A percentile compares a stretch with the other conserved stretches of the same genome.
These are phyloP conservation scores for Candida multigemmis DNA, from an alignment of 805 yeast species.

Conservation along the genomic window DNA sequence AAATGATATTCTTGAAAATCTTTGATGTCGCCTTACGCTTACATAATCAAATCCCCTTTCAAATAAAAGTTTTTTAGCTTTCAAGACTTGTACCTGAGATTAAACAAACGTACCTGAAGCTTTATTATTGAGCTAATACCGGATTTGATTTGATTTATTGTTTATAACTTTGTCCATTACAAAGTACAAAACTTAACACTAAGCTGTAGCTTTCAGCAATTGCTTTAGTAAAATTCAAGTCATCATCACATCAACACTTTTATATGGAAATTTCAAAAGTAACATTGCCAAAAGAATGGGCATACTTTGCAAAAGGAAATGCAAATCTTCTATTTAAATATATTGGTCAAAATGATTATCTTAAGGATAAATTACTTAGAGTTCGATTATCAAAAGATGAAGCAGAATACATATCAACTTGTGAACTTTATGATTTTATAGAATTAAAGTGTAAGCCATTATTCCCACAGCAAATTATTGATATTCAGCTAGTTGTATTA, in stretches of 20 bases:
- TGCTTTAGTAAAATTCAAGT: too few relatives aligned
- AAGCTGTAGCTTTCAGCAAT: too few relatives aligned
- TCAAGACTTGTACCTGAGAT: too few relatives aligned
- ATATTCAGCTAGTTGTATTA: constrained; percentile 21
- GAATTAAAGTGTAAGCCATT: constrained; percentile 20
- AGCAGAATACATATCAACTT: constrained; percentile 27
- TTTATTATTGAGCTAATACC: too few relatives aligned
- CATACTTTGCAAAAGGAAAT: constrained; percentile 34
- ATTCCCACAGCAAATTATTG: constrained; percentile 20
- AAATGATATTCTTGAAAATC: too few relatives aligned
- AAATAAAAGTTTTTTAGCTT: too few relatives aligned
- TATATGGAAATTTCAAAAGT: constrained; percentile 28
- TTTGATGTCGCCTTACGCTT: too few relatives aligned
- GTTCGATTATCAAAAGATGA: constrained; percentile 21
- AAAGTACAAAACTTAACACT: too few relatives aligned
- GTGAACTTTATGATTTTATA: constrained; percentile 32
- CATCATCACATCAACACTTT: neutral
- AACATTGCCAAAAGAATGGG: constrained; percentile 33
- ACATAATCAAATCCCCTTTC: too few relatives aligned
- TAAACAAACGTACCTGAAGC: too few relatives aligned
- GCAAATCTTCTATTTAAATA: constrained; percentile 41
- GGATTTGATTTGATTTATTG: too few relatives aligned
- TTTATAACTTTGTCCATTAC: too few relatives aligned
- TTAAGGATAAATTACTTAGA: constrained; percentile 30
- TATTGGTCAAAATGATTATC: constrained; percentile 21